Base-by-base conservation (phyloP, 768 basidiomycete species). In the Myochromella boudieri region DNA sequence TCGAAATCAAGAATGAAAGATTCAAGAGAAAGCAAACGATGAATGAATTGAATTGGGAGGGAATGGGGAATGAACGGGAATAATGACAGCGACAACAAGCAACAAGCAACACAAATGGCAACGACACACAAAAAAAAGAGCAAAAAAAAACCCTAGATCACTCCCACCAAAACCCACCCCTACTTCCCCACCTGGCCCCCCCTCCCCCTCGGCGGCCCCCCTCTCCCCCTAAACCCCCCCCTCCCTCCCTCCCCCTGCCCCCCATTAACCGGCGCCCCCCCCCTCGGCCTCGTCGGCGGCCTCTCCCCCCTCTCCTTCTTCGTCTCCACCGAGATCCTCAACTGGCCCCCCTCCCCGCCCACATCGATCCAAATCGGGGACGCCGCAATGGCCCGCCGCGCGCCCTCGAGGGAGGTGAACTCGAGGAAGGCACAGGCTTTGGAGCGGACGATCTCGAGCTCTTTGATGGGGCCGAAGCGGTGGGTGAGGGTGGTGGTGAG, bases 391-490 rank as follows among this genome's bases (percentile, higher is more conserved):
- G 95, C 95, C 34, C 84, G 80, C 57, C 82, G 78, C n/a, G 95
- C 95, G 28, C 81, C 69, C 1, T 95, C 93, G 48, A 95, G 65
- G 1, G 70, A 69, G 18, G 60, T 64, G 72, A 95, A 98, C 67
- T 97, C 95, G 59, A 97, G 74, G 80, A 98, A 97, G 0, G 94
- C 95, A 60, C 95, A 97, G 0, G 90, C 91, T 65, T 91, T 95
- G 61, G 60, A 63, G 53, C 87, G 88, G 32, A 95, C 85, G 53
- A 97, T 84, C 66, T 97, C 95, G 32, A 94, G 67, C 18, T 93
- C 92, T 65, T 88, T 91, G 60, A 97, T 75, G 0, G 82, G 74
- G 0, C 92, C 92, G 64, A 95, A 95, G 26, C 84, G 81, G 25
- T 65, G 59, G 0, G 73, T 67, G 27, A 94, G 75, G 2, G 69